These are phyloP conservation scores for Cucurbita argyrosperma DNA, from an alignment of 306 rosid species.

Conservation along the genomic window DNA sequence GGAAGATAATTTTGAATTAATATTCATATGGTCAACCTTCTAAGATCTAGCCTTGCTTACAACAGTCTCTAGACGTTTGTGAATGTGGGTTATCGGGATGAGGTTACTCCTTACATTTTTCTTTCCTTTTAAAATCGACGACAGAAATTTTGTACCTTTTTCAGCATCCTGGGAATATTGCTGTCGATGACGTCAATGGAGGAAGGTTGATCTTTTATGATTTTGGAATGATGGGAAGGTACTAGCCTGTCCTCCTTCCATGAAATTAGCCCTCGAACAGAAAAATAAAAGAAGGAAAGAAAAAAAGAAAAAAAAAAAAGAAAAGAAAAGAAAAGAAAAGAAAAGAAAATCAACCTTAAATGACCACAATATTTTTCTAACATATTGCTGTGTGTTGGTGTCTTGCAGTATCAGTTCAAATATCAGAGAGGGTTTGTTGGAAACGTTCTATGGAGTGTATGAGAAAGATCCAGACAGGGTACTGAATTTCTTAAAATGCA, in stretches of 20 bases:
- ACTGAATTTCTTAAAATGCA: not conserved
- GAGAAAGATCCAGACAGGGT: slow-evolving; percentile 98
- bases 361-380: slow-evolving; percentile 3
- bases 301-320: not conserved
- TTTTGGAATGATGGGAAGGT: slow-evolving; percentile 99
- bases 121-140: not conserved
- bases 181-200: slow-evolving; percentile 97
- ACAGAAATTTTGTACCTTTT: not conserved
- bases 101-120: not conserved
- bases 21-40: not conserved
- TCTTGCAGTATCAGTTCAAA: slow-evolving; percentile 78
- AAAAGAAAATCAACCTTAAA: not conserved
- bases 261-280: not conserved
- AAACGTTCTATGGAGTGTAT: slow-evolving; percentile 85
- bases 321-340: not conserved
- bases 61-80: not conserved
- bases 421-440: slow-evolving; percentile 90
- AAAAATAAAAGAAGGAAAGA: not conserved
- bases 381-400: slow-evolving; percentile 12
- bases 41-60: not conserved
- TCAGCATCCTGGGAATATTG: slow-evolving; percentile 99
- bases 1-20: not conserved
- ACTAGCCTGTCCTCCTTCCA: not conserved
- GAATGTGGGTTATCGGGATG: not conserved
- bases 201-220: slow-evolving; percentile 99